Percentiles rank a stretch among this genome's conserved stretches.
Evolutionary conservation across 495 filamentous ascomycete genomes (phyloP).

Genomic region (Niebla homalea): DNA sequence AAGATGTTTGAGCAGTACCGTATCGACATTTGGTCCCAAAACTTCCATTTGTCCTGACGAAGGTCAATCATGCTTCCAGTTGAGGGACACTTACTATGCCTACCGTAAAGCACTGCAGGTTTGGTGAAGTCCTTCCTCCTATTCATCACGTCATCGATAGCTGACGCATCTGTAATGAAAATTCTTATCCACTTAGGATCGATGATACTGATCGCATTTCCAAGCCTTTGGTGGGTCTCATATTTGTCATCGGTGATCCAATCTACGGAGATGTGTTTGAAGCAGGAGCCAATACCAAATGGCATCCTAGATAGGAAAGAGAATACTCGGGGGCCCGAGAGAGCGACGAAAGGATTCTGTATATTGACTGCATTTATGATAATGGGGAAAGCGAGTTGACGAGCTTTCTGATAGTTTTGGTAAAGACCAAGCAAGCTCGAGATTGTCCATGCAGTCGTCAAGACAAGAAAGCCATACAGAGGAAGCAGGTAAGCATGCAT

Average conservation of each 20-base stretch:
- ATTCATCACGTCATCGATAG: conserved; percentile 22
- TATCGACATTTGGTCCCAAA: conserved; percentile 24
- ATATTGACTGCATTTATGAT: not conserved
- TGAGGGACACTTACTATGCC: not conserved
- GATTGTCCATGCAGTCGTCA: not conserved
- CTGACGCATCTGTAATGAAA: conserved; percentile 20
- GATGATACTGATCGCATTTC: not conserved
- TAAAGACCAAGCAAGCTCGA: not conserved
- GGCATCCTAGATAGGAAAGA: not conserved
- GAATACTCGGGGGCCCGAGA: not conserved
- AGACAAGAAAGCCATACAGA: not conserved
- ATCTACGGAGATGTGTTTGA: not conserved
- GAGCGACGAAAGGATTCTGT: not conserved
- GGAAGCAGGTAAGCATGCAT: not conserved
- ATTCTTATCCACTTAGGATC: not conserved
- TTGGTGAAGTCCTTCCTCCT: conserved; percentile 27
- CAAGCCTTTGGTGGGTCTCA: not conserved
- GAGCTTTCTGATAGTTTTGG: conserved; percentile 33
- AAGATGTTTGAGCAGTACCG: conserved; percentile 5
- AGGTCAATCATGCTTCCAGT: not conserved
- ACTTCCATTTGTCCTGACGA: conserved; percentile 17
- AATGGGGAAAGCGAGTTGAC: conserved; percentile 19
- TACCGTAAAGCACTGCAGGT: conserved; percentile 4
- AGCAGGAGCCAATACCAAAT: not conserved
- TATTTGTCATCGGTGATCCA: not conserved